Percentiles rank a stretch among this genome's conserved stretches.
These are phyloP conservation scores for Gillenia trifoliata DNA, from an alignment of 306 rosid genomes.

Conservation along the genomic window DNA sequence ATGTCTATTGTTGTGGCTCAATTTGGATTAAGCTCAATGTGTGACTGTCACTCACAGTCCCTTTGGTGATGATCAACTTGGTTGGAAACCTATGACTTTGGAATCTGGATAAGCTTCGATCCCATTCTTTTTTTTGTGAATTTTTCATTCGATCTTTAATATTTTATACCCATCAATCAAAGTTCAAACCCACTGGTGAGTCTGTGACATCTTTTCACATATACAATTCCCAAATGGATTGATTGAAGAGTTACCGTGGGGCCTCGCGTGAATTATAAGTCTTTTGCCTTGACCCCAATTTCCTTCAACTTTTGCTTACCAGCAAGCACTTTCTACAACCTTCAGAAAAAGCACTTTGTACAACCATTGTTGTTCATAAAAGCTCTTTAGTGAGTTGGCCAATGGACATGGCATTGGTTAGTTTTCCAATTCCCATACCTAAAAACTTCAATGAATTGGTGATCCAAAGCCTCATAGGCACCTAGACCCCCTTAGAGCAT, in stretches of 20 bases:
- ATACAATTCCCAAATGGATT: not conserved
- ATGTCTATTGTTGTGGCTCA: not conserved
- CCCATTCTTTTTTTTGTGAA: not conserved
- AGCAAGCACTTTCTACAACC: not conserved
- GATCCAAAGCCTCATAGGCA: not conserved
- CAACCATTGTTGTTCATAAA: not conserved
- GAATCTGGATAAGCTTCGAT: not conserved
- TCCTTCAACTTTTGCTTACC: not conserved
- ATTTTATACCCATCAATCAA: not conserved
- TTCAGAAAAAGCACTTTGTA: not conserved
- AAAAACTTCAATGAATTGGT: not conserved
- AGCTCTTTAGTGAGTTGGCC: not conserved
- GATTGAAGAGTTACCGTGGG: not conserved
- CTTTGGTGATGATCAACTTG: not conserved
- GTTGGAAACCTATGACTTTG: not conserved
- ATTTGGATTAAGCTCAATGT: not conserved
- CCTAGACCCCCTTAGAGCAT: not conserved
- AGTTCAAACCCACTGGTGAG: not conserved
- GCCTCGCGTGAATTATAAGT: slow-evolving; percentile 8
- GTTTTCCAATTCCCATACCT: not conserved
- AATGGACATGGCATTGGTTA: not conserved
- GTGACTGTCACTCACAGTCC: not conserved
- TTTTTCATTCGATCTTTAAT: not conserved
- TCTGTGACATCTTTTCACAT: not conserved
- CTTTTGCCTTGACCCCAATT: not conserved